Evolutionary conservation across 352 stramenopile genomes (phyloP), one percentile per base, ranked within the genome.

Genomic region (Pythium aristosporum): DNA sequence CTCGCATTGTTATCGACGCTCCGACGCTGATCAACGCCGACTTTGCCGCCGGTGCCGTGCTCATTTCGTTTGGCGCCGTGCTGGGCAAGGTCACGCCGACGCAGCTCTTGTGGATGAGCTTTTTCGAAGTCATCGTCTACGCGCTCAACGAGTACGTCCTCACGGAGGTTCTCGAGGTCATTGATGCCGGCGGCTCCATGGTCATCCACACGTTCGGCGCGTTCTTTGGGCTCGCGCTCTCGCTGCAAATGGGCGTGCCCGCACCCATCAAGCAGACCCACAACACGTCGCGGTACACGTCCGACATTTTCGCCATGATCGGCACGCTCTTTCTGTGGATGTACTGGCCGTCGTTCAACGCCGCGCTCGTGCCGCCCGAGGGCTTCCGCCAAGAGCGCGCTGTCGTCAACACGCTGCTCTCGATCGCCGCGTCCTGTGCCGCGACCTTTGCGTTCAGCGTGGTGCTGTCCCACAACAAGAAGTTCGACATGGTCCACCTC

Each of bases 301-400:
- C 80, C 37, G 82, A 91, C 46, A 71, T 91, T 54, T 82, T 92
- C 56, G 74, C 88, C 5, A 87, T 96, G 72, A 88, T 96, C 66
- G 88, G 88, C 8, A 94, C 88, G 30, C 77, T 92, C 15, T 87
- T 95, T 56, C 65, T 94, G 41, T 96, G 88, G 88, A 89, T 94
- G 69, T 96, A 87, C 67, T 96, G 88, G 88, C 86, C 88, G 21
- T 89, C 75, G 8, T 96, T 96, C 75, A 92, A 94, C 51, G 73
- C 78, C 1, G 86, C 86, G 23, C 68, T 92, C 10, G 85, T 91
- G 28, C 72, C 69, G 9, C 61, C 62, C 0, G 71, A 80, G 1
- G 77, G 72, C 7, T 90, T 85, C 56, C 81, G 87, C 44, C 80
- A 96, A 56, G 76, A 91, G 21, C 76, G 74, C 11, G 86, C 77